Conservation (phyloP, 2,329 filamentous ascomycete species). For the Myriosclerotinia scirpicola region DNA sequence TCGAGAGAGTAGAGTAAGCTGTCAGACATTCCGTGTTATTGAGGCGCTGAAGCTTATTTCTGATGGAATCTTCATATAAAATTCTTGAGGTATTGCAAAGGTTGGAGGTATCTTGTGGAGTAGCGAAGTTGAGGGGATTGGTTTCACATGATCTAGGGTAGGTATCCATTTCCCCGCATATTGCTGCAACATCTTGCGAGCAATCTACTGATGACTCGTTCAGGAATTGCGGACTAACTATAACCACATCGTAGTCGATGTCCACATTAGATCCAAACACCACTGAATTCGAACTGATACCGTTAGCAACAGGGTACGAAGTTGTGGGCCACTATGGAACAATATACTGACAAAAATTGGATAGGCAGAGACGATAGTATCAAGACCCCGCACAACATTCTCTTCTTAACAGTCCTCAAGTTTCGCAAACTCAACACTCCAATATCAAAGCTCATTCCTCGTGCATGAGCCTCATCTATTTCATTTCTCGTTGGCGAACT, state of each 20-base stretch:
- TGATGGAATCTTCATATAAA: conserved; percentile 22
- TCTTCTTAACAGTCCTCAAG: conserved; percentile 34
- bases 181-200: conserved; percentile 20
- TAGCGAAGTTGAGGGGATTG: not conserved
- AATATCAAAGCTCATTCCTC: conserved; percentile 46
- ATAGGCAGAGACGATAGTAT: conserved; percentile 32
- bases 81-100: conserved; percentile 9
- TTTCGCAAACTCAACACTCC: conserved; percentile 48
- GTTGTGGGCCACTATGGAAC: not conserved
- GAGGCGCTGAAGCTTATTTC: conserved; percentile 25
- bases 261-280: conserved; percentile 30
- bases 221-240: conserved; percentile 30
- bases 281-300: conserved; percentile 30
- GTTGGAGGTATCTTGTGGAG: not conserved
- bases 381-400: conserved; percentile 26
- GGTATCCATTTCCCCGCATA: conserved; percentile 22
- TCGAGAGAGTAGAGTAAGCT: conserved; percentile 28
- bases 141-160: conserved; percentile 16
- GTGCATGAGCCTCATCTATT: conserved; percentile 49
- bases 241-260: conserved; percentile 31
- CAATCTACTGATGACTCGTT: not conserved
- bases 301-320: not conserved
- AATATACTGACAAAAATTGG: conserved; percentile 35
- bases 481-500: conserved; percentile 51
- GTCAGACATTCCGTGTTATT: conserved; percentile 31